Evolutionary conservation across 116 monocot species (phyloP).

Genomic region (Zostera marina): DNA sequence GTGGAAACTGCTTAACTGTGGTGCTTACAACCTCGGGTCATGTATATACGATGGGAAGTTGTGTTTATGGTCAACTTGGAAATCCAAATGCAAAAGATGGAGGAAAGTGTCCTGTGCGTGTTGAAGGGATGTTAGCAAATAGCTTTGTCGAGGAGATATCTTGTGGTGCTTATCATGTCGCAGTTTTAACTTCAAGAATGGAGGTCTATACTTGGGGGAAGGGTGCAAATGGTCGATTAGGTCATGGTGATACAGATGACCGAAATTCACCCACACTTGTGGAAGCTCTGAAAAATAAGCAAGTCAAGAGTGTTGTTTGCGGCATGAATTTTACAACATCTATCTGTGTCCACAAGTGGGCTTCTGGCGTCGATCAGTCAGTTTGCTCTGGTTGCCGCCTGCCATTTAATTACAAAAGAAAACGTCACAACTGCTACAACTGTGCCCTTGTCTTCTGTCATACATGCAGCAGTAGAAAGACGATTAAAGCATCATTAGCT

Average conservation of each 20-base stretch:
- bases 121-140: constrained; percentile 71
- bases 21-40: constrained; percentile 87
- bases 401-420: constrained; percentile 91
- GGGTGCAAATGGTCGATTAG: constrained; percentile 85
- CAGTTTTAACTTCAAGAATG: constrained; percentile 79
- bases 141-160: constrained; percentile 84
- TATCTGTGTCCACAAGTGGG: constrained; percentile 95
- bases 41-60: constrained; percentile 85
- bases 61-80: constrained; percentile 95
- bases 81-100: constrained; percentile 66
- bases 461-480: constrained; percentile 89
- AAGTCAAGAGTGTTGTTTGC: constrained; percentile 77
- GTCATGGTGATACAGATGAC: constrained; percentile 84
- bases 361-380: constrained; percentile 84
- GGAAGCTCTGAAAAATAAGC: constrained; percentile 85
- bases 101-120: constrained; percentile 62
- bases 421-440: constrained; percentile 96
- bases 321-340: constrained; percentile 87
- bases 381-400: constrained; percentile 87
- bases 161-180: constrained; percentile 95
- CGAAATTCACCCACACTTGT: constrained; percentile 63
- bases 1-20: constrained; percentile 84
- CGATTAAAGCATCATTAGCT: constrained; percentile 88
- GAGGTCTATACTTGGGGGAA: constrained; percentile 99
- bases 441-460: constrained; percentile 94